These are phyloP conservation scores for Nidula microcarpa DNA, from an alignment of 768 basidiomycete species.

Conservation along the genomic window DNA sequence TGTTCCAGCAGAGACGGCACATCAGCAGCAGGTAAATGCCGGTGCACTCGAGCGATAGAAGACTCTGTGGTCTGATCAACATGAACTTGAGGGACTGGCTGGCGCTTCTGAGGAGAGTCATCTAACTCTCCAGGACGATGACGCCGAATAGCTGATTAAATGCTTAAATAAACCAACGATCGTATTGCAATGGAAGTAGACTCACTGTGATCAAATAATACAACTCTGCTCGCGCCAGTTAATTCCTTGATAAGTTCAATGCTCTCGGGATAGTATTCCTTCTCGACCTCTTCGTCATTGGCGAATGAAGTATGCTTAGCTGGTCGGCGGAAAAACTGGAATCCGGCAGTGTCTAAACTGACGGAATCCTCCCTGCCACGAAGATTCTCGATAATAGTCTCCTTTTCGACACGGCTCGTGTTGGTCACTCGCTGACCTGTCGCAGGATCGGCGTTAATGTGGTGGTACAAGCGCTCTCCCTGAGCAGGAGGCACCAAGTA, in stretches of 20 bases:
- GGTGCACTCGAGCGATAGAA: constrained; percentile 41
- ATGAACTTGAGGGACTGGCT: constrained; percentile 44
- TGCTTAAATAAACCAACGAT: background rate
- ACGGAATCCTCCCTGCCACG: constrained; percentile 44
- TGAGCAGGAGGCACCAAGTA: constrained; percentile 35
- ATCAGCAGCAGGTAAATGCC: constrained; percentile 46
- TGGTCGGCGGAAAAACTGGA: constrained; percentile 37
- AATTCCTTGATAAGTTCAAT: constrained; percentile 50
- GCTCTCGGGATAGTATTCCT: constrained; percentile 58
- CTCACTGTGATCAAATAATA: constrained; percentile 65
- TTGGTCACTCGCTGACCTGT: constrained; percentile 36
- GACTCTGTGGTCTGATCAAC: constrained; percentile 50
- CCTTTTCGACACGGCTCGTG: constrained; percentile 18
- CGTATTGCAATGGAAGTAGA: background rate
- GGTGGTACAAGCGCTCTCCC: constrained; percentile 35
- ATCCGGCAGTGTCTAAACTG: constrained; percentile 49
- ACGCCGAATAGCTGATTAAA: constrained; percentile 40
- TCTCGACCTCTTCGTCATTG: constrained; percentile 40
- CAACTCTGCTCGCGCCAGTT: constrained; percentile 53
- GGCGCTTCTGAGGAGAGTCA: constrained; percentile 31
- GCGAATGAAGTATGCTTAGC: constrained; percentile 45
- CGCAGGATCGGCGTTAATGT: constrained; percentile 26
- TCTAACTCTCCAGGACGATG: constrained; percentile 32
- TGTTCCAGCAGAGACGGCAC: constrained; percentile 37
- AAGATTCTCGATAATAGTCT: constrained; percentile 46